These are phyloP conservation scores for Amauroascus verrucosus DNA, from an alignment of 2,329 filamentous ascomycete genomes.

Conservation along the genomic window DNA sequence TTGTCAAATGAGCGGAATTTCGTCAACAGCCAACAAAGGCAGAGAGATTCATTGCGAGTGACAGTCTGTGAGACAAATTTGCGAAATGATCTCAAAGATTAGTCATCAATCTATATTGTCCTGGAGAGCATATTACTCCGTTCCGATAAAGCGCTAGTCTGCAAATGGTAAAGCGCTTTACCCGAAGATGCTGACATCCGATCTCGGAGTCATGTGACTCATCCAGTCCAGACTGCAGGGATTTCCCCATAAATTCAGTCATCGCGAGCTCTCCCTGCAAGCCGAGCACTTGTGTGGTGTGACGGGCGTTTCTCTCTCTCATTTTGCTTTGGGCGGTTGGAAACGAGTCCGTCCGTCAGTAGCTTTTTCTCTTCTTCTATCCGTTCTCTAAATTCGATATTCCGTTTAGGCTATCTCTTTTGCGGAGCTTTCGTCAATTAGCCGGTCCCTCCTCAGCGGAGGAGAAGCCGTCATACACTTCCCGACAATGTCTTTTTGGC, in stretches of 20 bases:
- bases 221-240: not conserved
- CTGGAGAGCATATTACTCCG: not conserved
- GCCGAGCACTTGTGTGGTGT: not conserved
- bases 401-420: not conserved
- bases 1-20: constrained; percentile 1
- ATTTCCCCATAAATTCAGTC: constrained; percentile 9
- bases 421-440: not conserved
- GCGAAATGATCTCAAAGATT: constrained; percentile 2
- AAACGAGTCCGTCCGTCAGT: not conserved
- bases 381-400: not conserved
- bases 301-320: not conserved
- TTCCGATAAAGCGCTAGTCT: constrained; percentile 11
- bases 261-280: not conserved
- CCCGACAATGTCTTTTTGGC: constrained; percentile 30
- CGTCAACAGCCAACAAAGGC: not conserved
- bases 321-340: not conserved
- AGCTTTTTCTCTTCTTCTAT: not conserved
- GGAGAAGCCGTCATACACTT: not conserved
- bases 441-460: constrained; percentile 8
- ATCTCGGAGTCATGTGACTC: constrained; percentile 16
- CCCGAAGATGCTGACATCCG: not conserved
- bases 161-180: constrained; percentile 6
- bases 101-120: not conserved
- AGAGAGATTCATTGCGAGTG: too few species aligned
- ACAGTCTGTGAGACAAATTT: not conserved